Conservation (phyloP, 768 basidiomycete genomes). For the Albatrellus ellisii region DNA sequence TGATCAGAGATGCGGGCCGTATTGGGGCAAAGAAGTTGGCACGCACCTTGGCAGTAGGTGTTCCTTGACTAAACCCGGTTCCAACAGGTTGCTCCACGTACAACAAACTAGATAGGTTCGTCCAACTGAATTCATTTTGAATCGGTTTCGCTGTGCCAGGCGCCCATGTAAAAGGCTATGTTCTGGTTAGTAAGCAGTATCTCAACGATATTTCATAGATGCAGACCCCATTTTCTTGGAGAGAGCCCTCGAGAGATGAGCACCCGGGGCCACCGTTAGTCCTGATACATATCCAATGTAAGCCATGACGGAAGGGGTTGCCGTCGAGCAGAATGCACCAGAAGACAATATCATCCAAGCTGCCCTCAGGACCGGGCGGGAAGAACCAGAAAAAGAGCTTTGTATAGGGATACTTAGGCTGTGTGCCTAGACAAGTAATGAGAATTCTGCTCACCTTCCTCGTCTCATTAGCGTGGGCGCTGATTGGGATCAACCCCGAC, state of each 20-base stretch:
- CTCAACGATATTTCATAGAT: constrained; percentile 8
- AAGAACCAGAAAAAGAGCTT: constrained; percentile 17
- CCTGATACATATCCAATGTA: constrained; percentile 34
- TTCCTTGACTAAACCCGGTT: constrained; percentile 65
- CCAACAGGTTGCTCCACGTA: constrained; percentile 76
- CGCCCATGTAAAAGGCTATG: constrained; percentile 55
- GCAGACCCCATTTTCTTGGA: constrained; percentile 66
- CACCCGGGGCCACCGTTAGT: constrained; percentile 77
- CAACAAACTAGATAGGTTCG: constrained; percentile 60
- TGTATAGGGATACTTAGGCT: too few relatives aligned
- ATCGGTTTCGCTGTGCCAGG: constrained; percentile 51
- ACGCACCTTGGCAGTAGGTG: constrained; percentile 36
- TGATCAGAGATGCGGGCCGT: neutral
- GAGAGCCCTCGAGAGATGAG: constrained; percentile 54
- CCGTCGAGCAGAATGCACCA: constrained; percentile 29
- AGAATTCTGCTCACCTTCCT: too few relatives aligned
- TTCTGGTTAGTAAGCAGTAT: neutral
- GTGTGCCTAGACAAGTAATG: too few relatives aligned
- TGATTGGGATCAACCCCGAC: constrained; percentile 65
- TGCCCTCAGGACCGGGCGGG: constrained; percentile 63
- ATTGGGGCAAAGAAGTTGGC: neutral
- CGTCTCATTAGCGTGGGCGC: constrained; percentile 42
- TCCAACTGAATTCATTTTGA: constrained; percentile 61
- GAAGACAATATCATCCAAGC: constrained; percentile 60
- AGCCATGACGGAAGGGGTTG: neutral